Conservation (phyloP, 2,329 filamentous ascomycete genomes). For the Mariannaea elegans region DNA sequence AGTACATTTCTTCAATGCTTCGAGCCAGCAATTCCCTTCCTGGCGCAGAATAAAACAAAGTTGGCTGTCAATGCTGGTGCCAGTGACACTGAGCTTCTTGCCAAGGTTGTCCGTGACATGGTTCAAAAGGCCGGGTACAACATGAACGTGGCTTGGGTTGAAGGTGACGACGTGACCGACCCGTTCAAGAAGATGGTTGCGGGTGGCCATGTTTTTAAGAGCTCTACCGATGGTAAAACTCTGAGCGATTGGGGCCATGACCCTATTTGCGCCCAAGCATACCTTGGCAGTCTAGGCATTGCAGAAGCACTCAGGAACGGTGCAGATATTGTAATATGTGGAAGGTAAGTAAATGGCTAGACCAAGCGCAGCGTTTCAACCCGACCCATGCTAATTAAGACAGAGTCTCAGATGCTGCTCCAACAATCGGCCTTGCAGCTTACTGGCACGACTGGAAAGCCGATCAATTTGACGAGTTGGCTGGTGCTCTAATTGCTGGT, state of each 20-base stretch:
- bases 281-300: constrained; percentile 60
- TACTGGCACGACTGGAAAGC: constrained; percentile 22
- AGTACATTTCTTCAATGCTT: constrained; percentile 44
- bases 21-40: constrained; percentile 41
- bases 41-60: constrained; percentile 44
- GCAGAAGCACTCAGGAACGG: constrained; percentile 48
- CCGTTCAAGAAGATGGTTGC: constrained; percentile 39
- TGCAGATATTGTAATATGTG: constrained; percentile 55
- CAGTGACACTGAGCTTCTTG: constrained; percentile 44
- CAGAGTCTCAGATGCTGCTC: constrained; percentile 56
- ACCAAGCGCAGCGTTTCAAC: too few relatives aligned
- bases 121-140: constrained; percentile 59
- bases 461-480: constrained; percentile 17
- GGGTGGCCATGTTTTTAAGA: constrained; percentile 39
- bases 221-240: constrained; percentile 26
- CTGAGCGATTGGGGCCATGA: constrained; percentile 19
- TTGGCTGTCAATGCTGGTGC: constrained; percentile 50
- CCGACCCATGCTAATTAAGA: constrained; percentile 41
- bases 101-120: constrained; percentile 64
- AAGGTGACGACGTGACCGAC: constrained; percentile 49
- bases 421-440: constrained; percentile 43
- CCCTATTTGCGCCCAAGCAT: constrained; percentile 53
- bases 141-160: constrained; percentile 49
- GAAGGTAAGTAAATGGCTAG: constrained; percentile 43
- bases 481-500: constrained; percentile 17